phyloP scores from a whole-genome alignment of 768 basidiomycete species.

The Russula griseocarnosa region DNA sequence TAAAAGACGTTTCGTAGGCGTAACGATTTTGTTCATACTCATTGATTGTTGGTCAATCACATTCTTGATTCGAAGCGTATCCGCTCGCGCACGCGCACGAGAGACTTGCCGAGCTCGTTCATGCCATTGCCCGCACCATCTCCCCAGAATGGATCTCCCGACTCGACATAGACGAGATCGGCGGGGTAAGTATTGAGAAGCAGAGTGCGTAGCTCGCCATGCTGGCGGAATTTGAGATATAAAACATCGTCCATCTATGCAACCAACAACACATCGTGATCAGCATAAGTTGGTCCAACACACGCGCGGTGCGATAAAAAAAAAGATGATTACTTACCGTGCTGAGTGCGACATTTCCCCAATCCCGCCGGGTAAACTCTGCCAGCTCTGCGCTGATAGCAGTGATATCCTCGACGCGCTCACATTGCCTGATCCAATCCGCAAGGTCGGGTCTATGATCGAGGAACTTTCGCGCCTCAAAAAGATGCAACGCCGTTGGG shows the following conservation, averaged over 20 bases:
- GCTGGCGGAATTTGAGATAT: constrained; percentile 66
- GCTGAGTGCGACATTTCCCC: constrained; percentile 49
- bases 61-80: constrained; percentile 35
- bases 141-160: constrained; percentile 64
- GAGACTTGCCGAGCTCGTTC: constrained; percentile 62
- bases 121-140: constrained; percentile 50
- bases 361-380: constrained; percentile 47
- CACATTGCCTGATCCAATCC: constrained; percentile 49
- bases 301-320: background rate
- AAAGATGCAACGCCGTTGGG: constrained; percentile 70
- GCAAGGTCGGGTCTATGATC: constrained; percentile 48
- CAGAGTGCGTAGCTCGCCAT: constrained; percentile 50
- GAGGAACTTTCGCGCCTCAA: constrained; percentile 70
- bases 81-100: constrained; percentile 52
- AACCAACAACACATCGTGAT: background rate
- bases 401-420: constrained; percentile 40
- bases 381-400: constrained; percentile 34
- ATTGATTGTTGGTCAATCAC: background rate
- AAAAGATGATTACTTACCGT: constrained; percentile 40
- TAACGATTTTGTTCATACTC: no score
- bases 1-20: no score
- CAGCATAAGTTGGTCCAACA: background rate
- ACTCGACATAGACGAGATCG: constrained; percentile 47
- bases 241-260: constrained; percentile 65
- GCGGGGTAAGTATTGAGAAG: constrained; percentile 53